Percentiles rank a stretch among this genome's conserved stretches.
Conservation (phyloP, 1,284 basidiomycete species). For the Phaffia rhodozyma region DNA sequence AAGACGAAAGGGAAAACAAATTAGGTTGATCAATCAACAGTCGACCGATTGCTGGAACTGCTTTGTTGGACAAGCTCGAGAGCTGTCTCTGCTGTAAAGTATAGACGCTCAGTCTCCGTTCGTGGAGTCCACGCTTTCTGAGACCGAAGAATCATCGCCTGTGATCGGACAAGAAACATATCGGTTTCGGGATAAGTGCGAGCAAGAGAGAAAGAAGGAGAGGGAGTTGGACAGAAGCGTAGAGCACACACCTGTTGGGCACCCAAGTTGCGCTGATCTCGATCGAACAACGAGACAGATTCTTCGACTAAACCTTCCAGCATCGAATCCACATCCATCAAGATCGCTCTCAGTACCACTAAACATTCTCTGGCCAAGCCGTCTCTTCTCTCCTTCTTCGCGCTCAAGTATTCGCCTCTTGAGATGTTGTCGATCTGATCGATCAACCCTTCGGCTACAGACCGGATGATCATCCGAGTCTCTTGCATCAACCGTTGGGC, state of each 20-base stretch:
- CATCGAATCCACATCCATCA: conserved; percentile 71
- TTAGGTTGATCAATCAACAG: conserved; percentile 37
- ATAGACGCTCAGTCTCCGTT: conserved; percentile 71
- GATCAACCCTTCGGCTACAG: conserved; percentile 66
- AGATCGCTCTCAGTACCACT: conserved; percentile 63
- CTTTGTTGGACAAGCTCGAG: conserved; percentile 1
- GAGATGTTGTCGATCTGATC: conserved; percentile 46
- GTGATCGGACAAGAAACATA: neutral
- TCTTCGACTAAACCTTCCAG: conserved; percentile 77
- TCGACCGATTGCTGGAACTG: too few relatives aligned
- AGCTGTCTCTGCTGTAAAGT: conserved; percentile 71
- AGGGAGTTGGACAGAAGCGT: neutral
- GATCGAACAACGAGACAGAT: conserved; percentile 75
- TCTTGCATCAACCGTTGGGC: conserved; percentile 77
- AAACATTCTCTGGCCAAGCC: conserved; percentile 54
- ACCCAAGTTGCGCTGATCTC: conserved; percentile 80
- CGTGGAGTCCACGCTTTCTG: conserved; percentile 85
- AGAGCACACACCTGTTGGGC: conserved; percentile 64
- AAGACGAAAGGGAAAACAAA: conserved; percentile 41
- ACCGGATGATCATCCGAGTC: conserved; percentile 74
- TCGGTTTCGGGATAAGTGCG: neutral
- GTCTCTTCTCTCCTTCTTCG: conserved; percentile 46
- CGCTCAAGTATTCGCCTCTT: conserved; percentile 25
- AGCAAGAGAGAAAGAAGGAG: neutral
- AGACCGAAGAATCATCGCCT: conserved; percentile 84